These are phyloP conservation scores for Aspergillus caelatus DNA, from an alignment of 2,329 filamentous ascomycete genomes.

Conservation along the genomic window DNA sequence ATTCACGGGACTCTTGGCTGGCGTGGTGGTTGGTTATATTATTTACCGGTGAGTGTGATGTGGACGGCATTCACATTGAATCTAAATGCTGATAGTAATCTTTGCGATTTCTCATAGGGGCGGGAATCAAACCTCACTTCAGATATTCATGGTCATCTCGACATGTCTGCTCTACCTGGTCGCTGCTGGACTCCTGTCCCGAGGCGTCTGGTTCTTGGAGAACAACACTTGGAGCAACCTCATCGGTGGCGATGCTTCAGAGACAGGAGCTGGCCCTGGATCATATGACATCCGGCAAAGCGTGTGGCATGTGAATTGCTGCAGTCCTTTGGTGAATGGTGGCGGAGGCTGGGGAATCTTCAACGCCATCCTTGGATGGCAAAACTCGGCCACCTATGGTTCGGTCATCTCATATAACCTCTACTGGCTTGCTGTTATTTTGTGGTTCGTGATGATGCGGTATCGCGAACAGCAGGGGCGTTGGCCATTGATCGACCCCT, in stretches of 20 bases:
- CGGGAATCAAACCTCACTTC: constrained; percentile 64
- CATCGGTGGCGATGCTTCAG: constrained; percentile 58
- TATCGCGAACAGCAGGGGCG: constrained; percentile 63
- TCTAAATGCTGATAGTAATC: not conserved
- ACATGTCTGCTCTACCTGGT: constrained; percentile 84
- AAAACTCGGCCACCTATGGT: constrained; percentile 84
- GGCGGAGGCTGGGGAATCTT: constrained; percentile 85
- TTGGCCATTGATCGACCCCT: constrained; percentile 3
- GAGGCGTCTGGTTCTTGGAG: constrained; percentile 73
- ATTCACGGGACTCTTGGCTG: constrained; percentile 70
- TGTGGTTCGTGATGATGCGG: constrained; percentile 65
- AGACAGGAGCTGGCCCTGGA: constrained; percentile 68
- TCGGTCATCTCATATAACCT: constrained; percentile 85
- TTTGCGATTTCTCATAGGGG: constrained; percentile 42
- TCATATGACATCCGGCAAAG: constrained; percentile 78
- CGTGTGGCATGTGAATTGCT: constrained; percentile 87
- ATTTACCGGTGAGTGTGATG: constrained; percentile 69
- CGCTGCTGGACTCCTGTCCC: constrained; percentile 78
- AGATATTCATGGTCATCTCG: constrained; percentile 75
- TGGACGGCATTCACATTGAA: not conserved
- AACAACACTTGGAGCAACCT: constrained; percentile 67
- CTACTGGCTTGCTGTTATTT: constrained; percentile 78
- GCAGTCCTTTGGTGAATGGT: constrained; percentile 71
- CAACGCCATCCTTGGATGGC: constrained; percentile 84
- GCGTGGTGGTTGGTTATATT: constrained; percentile 67